These are phyloP conservation scores for Sugiyamaella neomexicana DNA, from an alignment of 1,139 yeast species.

Conservation along the genomic window DNA sequence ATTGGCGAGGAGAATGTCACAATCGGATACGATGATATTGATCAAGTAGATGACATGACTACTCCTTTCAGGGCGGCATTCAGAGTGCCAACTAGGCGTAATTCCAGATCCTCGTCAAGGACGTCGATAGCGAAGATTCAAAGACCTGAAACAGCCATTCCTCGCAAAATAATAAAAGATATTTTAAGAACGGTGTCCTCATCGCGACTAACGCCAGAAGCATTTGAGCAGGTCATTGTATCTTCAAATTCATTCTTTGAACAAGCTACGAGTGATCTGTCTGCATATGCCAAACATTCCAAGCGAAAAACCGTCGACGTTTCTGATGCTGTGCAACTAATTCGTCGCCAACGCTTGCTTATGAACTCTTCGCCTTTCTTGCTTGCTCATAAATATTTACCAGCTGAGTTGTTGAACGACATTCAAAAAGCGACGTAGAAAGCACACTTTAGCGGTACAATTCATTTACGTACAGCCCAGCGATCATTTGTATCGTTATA, in stretches of 20 bases:
- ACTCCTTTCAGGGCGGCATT: neutral
- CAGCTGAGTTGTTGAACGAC: slow-evolving; percentile 35
- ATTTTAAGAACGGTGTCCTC: slow-evolving; percentile 27
- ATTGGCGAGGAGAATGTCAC: slow-evolving; percentile 10
- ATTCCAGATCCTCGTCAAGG: neutral
- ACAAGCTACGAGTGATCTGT: slow-evolving; percentile 33
- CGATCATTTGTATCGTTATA: too few relatives aligned
- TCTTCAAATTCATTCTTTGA: slow-evolving; percentile 35
- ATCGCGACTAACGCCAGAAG: slow-evolving; percentile 28
- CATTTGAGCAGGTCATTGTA: slow-evolving; percentile 32
- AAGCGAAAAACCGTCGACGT: slow-evolving; percentile 35
- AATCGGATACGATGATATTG: slow-evolving; percentile 8
- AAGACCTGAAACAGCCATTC: slow-evolving; percentile 28
- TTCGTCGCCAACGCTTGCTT: slow-evolving; percentile 34
- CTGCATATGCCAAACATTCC: slow-evolving; percentile 37
- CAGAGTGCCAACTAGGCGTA: neutral
- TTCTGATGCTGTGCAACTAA: slow-evolving; percentile 34
- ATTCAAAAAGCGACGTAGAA: slow-evolving; percentile 14
- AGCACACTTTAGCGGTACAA: too few relatives aligned
- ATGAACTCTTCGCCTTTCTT: slow-evolving; percentile 24
- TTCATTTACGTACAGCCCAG: neutral
- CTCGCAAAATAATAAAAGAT: slow-evolving; percentile 30
- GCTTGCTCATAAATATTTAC: slow-evolving; percentile 34
- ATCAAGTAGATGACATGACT: slow-evolving; percentile 2
- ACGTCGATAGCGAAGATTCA: neutral